These are phyloP conservation scores for Jaenimonas drosophilae DNA, from an alignment of 208 protist species.

Conservation along the genomic window DNA sequence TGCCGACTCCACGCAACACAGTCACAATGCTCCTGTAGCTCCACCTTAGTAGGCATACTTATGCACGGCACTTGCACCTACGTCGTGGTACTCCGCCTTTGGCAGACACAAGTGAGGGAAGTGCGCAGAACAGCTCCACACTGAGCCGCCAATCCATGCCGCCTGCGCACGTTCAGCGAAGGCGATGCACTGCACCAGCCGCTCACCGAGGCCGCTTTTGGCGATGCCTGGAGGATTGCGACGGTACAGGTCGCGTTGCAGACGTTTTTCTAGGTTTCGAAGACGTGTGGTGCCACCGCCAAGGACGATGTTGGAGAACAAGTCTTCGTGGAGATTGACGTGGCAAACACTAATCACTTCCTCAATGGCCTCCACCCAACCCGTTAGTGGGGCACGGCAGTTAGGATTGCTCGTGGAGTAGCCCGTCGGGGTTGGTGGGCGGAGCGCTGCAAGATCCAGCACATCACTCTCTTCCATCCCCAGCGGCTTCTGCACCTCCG, in stretches of 20 bases:
- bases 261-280: slow-evolving; percentile 49
- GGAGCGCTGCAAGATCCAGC: slow-evolving; percentile 7
- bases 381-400: slow-evolving; percentile 6
- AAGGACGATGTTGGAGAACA: slow-evolving; percentile 91
- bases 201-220: slow-evolving; percentile 3
- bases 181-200: slow-evolving; percentile 41
- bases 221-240: background rate
- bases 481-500: slow-evolving; percentile 47
- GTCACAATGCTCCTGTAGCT: too few relatives aligned
- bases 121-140: slow-evolving; percentile 57
- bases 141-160: slow-evolving; percentile 82
- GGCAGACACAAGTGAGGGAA: slow-evolving; percentile 64
- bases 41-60: slow-evolving; percentile 33
- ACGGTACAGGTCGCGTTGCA: slow-evolving; percentile 65
- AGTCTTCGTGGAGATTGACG: slow-evolving; percentile 10
- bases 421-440: slow-evolving; percentile 25
- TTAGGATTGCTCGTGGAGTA: slow-evolving; percentile 25
- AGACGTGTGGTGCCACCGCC: slow-evolving; percentile 92
- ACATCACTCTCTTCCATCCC: slow-evolving; percentile 39
- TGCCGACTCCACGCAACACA: too few relatives aligned
- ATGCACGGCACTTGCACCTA: slow-evolving; percentile 56
- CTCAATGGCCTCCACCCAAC: slow-evolving; percentile 43
- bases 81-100: slow-evolving; percentile 80
- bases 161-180: slow-evolving; percentile 66
- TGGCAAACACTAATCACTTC: slow-evolving; percentile 37